A percentile compares a stretch with the other conserved stretches of the same genome.
Conservation (phyloP, 208 protist genomes). For the Crithidia acanthocephali region DNA sequence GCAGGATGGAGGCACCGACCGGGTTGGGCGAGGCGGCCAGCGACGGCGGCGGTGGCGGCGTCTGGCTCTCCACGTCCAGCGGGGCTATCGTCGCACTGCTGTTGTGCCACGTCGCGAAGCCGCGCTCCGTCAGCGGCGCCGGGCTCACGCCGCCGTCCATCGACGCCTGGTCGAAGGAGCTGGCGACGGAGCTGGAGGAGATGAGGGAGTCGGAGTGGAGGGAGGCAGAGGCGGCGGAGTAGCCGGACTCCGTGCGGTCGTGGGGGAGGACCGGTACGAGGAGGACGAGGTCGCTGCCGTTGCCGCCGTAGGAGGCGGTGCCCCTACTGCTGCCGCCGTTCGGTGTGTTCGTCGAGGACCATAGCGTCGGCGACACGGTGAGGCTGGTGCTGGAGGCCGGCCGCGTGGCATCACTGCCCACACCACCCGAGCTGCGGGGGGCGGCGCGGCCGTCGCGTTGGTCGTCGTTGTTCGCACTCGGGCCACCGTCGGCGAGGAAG, state of each 20-base stretch:
- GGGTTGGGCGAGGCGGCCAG: neutral
- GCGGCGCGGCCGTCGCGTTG: neutral
- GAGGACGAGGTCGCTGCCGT: too few relatives aligned
- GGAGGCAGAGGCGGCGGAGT: neutral
- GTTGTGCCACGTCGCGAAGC: slow-evolving; percentile 13
- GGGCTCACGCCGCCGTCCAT: neutral
- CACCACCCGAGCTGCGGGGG: neutral
- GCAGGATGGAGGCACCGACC: slow-evolving; percentile 11
- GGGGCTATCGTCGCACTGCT: neutral
- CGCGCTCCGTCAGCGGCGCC: slow-evolving; percentile 4
- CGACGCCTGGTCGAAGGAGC: slow-evolving; percentile 3
- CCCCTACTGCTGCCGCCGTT: neutral
- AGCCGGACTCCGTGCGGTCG: neutral
- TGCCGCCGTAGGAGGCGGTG: too few relatives aligned
- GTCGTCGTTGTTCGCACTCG: neutral
- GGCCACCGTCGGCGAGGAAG: neutral
- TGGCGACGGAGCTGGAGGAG: slow-evolving; percentile 8
- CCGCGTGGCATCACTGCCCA: neutral
- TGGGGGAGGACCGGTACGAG: neutral
- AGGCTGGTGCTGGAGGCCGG: neutral
- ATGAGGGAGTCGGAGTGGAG: slow-evolving; percentile 3
- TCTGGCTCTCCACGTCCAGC: neutral
- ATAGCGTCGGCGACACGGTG: neutral
- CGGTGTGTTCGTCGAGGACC: slow-evolving; percentile 8
- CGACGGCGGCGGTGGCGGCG: neutral